Evolutionary conservation across 495 filamentous ascomycete genomes (phyloP).

Genomic region (Daldinia vernicosa): DNA sequence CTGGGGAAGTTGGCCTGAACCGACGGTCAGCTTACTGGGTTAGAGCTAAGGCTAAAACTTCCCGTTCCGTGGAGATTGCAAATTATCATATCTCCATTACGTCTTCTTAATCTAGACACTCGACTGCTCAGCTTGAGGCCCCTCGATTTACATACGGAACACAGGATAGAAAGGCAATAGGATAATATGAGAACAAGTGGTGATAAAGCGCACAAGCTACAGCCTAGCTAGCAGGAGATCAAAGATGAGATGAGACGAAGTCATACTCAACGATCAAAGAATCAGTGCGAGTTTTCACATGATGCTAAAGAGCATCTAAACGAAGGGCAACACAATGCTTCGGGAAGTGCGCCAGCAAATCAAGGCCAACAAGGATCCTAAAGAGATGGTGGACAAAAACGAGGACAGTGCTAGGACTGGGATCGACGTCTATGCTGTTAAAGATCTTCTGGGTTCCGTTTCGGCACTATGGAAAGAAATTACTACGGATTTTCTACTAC

Average conservation of each 20-base stretch:
- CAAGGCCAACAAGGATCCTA: neutral
- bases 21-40: slow-evolving; percentile 59
- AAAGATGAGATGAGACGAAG: neutral
- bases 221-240: neutral
- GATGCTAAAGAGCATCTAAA: neutral
- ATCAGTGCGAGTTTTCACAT: neutral
- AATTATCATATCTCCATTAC: neutral
- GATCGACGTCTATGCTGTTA: neutral
- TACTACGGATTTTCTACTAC: neutral
- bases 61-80: neutral
- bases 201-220: neutral
- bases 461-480: neutral
- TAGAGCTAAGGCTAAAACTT: slow-evolving; percentile 22
- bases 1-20: slow-evolving; percentile 65
- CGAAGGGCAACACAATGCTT: neutral
- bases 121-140: neutral
- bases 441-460: neutral
- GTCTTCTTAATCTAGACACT: neutral
- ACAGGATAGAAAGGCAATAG: neutral
- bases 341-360: too few species aligned
- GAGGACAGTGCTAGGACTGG: neutral
- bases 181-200: neutral
- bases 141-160: neutral
- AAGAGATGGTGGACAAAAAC: neutral
- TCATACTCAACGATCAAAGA: neutral